Conservation (phyloP, 306 rosid species). For the Rubus parviflorus region DNA sequence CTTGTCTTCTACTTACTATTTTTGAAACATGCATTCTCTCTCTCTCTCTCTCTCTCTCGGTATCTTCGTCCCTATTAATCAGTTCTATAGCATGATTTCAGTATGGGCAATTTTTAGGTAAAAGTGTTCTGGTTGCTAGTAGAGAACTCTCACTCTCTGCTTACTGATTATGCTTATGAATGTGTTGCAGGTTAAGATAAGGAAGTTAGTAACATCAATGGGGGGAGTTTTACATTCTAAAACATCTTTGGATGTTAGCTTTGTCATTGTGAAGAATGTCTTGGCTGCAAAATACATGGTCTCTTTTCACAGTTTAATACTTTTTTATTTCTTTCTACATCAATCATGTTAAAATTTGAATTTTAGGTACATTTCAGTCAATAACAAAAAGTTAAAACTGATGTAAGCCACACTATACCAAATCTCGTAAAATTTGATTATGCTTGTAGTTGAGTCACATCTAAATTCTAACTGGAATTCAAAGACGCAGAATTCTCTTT, state of each 20-base stretch:
- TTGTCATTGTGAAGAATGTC: slow-evolving; percentile 82
- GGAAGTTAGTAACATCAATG: slow-evolving; percentile 74
- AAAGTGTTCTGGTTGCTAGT: background rate
- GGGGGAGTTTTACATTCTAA: slow-evolving; percentile 73
- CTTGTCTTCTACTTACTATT: background rate
- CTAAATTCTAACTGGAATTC: background rate
- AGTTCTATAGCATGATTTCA: background rate
- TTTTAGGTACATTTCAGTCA: background rate
- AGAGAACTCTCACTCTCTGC: background rate
- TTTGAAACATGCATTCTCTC: background rate
- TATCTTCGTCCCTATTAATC: background rate
- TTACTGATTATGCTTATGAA: slow-evolving; percentile 1
- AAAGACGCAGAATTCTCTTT: slow-evolving; percentile 7
- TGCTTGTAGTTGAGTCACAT: background rate
- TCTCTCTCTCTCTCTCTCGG: background rate
- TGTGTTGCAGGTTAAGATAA: slow-evolving; percentile 63
- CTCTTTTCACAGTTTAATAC: background rate
- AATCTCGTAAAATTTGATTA: background rate
- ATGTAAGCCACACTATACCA: background rate
- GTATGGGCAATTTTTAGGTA: background rate
- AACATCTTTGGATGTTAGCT: slow-evolving; percentile 69
- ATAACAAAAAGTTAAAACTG: background rate
- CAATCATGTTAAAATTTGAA: background rate
- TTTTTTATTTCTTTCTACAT: background rate
- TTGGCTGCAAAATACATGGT: slow-evolving; percentile 94